A percentile compares a stretch with the other conserved stretches of the same genome.
These are phyloP conservation scores for Lentinula sp. DNA, from an alignment of 768 basidiomycete genomes.

Conservation along the genomic window DNA sequence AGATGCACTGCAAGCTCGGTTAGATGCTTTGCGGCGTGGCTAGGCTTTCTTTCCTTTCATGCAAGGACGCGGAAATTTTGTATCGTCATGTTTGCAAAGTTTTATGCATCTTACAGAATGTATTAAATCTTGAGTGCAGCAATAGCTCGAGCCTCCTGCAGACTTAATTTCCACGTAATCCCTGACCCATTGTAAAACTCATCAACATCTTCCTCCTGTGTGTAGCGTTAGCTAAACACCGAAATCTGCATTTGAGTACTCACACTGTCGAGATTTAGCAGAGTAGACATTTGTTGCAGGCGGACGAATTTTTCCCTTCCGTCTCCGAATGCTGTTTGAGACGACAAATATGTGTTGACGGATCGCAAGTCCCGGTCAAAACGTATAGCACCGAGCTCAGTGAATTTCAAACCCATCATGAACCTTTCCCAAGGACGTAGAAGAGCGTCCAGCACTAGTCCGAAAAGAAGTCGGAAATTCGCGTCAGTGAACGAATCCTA, in stretches of 20 bases:
- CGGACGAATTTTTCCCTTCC: conserved; percentile 88
- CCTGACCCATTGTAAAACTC: conserved; percentile 94
- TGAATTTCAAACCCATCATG: conserved; percentile 72
- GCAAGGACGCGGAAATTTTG: neutral
- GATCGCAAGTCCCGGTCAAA: conserved; percentile 91
- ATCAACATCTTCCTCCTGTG: conserved; percentile 88
- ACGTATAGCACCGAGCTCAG: conserved; percentile 92
- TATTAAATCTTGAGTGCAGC: conserved; percentile 41
- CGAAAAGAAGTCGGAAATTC: conserved; percentile 85
- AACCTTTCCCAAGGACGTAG: conserved; percentile 96
- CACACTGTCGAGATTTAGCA: conserved; percentile 83
- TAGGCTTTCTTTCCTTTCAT: conserved; percentile 17
- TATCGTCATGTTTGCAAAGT: neutral
- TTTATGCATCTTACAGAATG: neutral
- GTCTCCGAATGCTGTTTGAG: conserved; percentile 87
- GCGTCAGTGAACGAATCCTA: conserved; percentile 84
- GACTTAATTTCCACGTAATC: conserved; percentile 79
- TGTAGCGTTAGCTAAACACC: conserved; percentile 10
- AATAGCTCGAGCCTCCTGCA: conserved; percentile 70
- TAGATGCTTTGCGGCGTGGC: conserved; percentile 82
- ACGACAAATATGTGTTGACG: conserved; percentile 74
- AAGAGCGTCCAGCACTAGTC: conserved; percentile 77
- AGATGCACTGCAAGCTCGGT: conserved; percentile 87
- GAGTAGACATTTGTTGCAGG: conserved; percentile 87
- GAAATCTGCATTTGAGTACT: conserved; percentile 12